Evolutionary conservation across 768 basidiomycete species (phyloP), one percentile per base, ranked within the genome.

Genomic region (Suillus placidus): DNA sequence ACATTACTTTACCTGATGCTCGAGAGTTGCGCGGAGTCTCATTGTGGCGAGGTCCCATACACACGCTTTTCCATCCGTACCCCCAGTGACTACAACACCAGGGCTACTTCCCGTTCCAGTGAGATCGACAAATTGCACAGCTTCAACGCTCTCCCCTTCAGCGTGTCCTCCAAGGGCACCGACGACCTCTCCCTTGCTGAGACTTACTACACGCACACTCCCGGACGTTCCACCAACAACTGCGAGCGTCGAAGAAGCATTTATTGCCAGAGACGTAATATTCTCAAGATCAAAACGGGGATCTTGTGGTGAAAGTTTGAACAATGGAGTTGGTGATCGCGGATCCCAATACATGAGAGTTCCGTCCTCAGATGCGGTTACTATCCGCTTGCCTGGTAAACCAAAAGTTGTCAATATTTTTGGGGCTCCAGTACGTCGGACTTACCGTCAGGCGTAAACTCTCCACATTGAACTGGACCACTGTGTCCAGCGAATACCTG

Each of bases 41-140:
- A 93, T 93, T 32, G 94, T 96, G 60, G 84, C 84, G 51, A 96
- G 83, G 79, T 99, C 97, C 95, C 97, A 99, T 40, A 98, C 88
- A 71, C 92, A 94, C 20, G 89, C 91, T 74, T 94, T 96, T 0
- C 95, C 95, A 73, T 99, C 97, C 5, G 97, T 98, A 6, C 87
- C 95, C 13, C 93, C 96, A 2, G 92, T 94, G 0, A 94, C 87
- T 13, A 89, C 88, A 23, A 93, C 87, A 9, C 86, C 87, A 8
- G 85, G 82, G 4, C 85, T 84, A 9, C 69, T 80, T 6, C 80
- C 83, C 0, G 87, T 84, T 13, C 81, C 82, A 5, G 88, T 81
- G 23, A 96, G 79, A 70, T 95, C 93, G 32, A 95, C 84, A 73
- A 97, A 98, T 58, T 83, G 85, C 42, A 96, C 83, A 1, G 89